These are phyloP conservation scores for Colletotrichum godetiae DNA, from an alignment of 2,329 filamentous ascomycete genomes.

Conservation along the genomic window DNA sequence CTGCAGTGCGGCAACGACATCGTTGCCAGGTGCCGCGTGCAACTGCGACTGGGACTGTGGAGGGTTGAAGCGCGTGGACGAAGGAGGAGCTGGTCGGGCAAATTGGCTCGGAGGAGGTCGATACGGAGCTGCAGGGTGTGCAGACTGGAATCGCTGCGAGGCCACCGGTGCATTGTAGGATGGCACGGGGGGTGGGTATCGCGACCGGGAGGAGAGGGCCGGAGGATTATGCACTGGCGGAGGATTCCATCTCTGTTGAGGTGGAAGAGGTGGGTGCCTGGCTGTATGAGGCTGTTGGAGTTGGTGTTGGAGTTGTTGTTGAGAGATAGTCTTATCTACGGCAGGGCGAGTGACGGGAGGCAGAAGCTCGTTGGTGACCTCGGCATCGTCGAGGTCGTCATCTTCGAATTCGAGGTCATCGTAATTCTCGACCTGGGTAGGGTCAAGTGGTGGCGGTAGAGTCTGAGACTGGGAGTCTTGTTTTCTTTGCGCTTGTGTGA, in stretches of 20 bases:
- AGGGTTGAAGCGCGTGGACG: slow-evolving; percentile 43
- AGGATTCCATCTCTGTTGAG: slow-evolving; percentile 50
- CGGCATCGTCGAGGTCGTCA: slow-evolving; percentile 68
- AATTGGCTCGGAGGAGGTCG: slow-evolving; percentile 55
- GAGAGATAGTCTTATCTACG: slow-evolving; percentile 49
- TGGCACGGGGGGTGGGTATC: slow-evolving; percentile 29
- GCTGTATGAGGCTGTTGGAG: slow-evolving; percentile 40
- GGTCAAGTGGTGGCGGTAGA: slow-evolving; percentile 36
- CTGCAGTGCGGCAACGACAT: slow-evolving; percentile 59
- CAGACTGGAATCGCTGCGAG: slow-evolving; percentile 38
- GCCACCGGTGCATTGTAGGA: slow-evolving; percentile 26
- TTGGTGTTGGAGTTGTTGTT: slow-evolving; percentile 36
- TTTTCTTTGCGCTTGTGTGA: slow-evolving; percentile 62
- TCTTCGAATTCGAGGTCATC: slow-evolving; percentile 62
- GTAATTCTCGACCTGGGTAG: slow-evolving; percentile 43
- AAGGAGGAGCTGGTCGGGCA: slow-evolving; percentile 47
- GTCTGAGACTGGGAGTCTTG: slow-evolving; percentile 32
- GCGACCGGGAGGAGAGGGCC: slow-evolving; percentile 34
- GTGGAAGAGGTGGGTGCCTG: slow-evolving; percentile 16
- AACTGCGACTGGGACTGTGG: slow-evolving; percentile 46
- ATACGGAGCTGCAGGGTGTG: slow-evolving; percentile 41
- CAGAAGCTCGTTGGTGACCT: slow-evolving; percentile 63
- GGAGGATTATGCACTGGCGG: slow-evolving; percentile 23
- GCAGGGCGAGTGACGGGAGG: slow-evolving; percentile 50
- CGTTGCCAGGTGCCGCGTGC: slow-evolving; percentile 40